Percentiles rank a stretch among this genome's conserved stretches.
Evolutionary conservation across 805 yeast genomes (phyloP).

Genomic region (Cyberlindnera amylophila): DNA sequence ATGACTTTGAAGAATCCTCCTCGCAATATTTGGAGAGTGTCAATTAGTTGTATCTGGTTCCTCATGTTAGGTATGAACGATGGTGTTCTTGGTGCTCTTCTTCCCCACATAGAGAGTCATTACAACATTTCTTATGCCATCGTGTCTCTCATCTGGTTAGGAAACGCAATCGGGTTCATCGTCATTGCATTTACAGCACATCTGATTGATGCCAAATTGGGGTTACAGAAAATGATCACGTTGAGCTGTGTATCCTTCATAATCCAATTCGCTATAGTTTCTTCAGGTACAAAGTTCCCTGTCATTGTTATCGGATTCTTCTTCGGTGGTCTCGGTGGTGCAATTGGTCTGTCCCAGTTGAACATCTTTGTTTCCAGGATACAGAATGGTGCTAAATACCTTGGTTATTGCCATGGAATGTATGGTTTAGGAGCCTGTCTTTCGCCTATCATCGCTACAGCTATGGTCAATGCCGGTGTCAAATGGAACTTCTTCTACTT

Average conservation of each 20-base stretch:
- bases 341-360: slow-evolving; percentile 44
- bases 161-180: slow-evolving; percentile 53
- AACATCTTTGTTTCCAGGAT: slow-evolving; percentile 50
- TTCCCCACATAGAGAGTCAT: slow-evolving; percentile 47
- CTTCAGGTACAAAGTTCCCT: slow-evolving; percentile 47
- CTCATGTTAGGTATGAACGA: slow-evolving; percentile 44
- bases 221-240: slow-evolving; percentile 35
- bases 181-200: slow-evolving; percentile 44
- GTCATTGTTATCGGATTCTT: slow-evolving; percentile 46
- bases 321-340: slow-evolving; percentile 56
- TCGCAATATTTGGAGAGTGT: slow-evolving; percentile 38
- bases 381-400: slow-evolving; percentile 38
- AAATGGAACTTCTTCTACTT: slow-evolving; percentile 52
- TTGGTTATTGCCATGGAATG: slow-evolving; percentile 54
- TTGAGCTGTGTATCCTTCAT: slow-evolving; percentile 36
- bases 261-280: slow-evolving; percentile 40
- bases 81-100: slow-evolving; percentile 55
- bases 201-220: slow-evolving; percentile 37
- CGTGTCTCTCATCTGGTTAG: slow-evolving; percentile 55
- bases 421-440: slow-evolving; percentile 64
- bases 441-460: slow-evolving; percentile 56
- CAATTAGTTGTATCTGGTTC: slow-evolving; percentile 38
- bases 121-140: slow-evolving; percentile 45
- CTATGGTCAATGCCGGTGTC: slow-evolving; percentile 48
- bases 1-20: slow-evolving; percentile 42